A percentile compares a stretch with the other conserved stretches of the same genome.
These are phyloP conservation scores for Gnomoniopsis sp. DNA, from an alignment of 2,329 filamentous ascomycete genomes.

Conservation along the genomic window DNA sequence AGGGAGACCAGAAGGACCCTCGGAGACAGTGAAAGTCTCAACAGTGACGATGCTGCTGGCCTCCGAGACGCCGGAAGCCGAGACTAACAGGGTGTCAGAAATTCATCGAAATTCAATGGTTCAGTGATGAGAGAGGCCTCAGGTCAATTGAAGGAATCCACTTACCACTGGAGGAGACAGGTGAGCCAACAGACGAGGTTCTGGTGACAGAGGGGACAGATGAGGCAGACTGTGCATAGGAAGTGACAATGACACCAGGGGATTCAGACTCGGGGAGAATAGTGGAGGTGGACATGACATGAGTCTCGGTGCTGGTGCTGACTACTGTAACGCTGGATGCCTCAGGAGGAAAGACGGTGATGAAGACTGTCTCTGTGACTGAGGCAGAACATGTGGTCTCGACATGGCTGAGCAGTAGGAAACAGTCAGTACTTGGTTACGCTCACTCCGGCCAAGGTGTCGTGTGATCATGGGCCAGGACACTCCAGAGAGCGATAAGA, in stretches of 20 bases:
- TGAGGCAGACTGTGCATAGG: background rate
- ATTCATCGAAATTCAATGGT: background rate
- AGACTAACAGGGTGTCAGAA: background rate
- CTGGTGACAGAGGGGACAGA: background rate
- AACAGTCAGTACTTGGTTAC: constrained; percentile 6
- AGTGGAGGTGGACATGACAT: constrained; percentile 21
- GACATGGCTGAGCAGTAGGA: background rate
- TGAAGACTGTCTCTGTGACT: constrained; percentile 41
- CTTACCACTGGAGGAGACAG: constrained; percentile 12
- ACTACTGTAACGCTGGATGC: constrained; percentile 11
- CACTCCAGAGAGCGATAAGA: too few species aligned
- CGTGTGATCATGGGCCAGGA: background rate
- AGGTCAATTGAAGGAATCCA: background rate
- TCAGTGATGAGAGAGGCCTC: constrained; percentile 1
- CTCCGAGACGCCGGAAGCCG: background rate
- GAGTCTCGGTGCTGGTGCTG: constrained; percentile 19
- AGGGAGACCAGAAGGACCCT: constrained; percentile 4
- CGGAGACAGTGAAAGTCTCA: constrained; percentile 10
- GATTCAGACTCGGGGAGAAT: constrained; percentile 13
- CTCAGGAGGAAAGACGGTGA: constrained; percentile 39
- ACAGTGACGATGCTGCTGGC: background rate
- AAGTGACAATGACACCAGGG: background rate
- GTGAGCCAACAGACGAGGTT: background rate
- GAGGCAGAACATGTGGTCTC: constrained; percentile 36
- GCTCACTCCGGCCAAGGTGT: constrained; percentile 16